These are phyloP conservation scores for Avena eriantha DNA, from an alignment of 176 grass and related monocot genomes.

Conservation along the genomic window DNA sequence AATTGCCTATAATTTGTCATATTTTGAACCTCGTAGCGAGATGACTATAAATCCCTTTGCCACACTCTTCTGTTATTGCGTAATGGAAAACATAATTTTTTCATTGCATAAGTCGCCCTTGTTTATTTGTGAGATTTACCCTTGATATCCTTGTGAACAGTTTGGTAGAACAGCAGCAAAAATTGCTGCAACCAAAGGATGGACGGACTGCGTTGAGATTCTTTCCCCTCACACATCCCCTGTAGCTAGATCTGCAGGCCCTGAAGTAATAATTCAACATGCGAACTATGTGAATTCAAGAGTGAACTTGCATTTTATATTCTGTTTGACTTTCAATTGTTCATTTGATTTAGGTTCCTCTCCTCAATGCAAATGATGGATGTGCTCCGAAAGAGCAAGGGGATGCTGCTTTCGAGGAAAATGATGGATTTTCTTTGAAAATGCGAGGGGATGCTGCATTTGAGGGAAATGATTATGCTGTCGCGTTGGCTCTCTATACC, in stretches of 20 bases:
- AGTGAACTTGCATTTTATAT: not conserved
- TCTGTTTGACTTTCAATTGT: not conserved
- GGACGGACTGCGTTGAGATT: not conserved
- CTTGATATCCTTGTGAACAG: not conserved
- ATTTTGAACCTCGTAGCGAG: not conserved
- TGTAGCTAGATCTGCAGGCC: not conserved
- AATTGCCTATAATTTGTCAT: not conserved
- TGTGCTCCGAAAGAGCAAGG: not conserved
- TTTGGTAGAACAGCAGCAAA: not conserved
- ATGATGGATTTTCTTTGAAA: not conserved
- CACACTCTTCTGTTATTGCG: not conserved
- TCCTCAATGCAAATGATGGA: not conserved
- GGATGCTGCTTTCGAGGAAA: not conserved
- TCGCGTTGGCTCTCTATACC: not conserved
- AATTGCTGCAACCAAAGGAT: not conserved
- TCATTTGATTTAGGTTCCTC: not conserved
- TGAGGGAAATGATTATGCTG: not conserved
- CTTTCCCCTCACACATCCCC: not conserved
- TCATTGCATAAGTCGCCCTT: not conserved
- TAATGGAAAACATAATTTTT: not conserved
- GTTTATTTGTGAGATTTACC: not conserved
- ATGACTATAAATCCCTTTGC: not conserved
- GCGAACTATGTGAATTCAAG: not conserved
- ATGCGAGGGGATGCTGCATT: not conserved
- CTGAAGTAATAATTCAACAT: not conserved